Percentiles rank a stretch among this genome's conserved stretches.
phyloP scores from a whole-genome alignment of 768 basidiomycete genomes.

The Boletales sp. region DNA sequence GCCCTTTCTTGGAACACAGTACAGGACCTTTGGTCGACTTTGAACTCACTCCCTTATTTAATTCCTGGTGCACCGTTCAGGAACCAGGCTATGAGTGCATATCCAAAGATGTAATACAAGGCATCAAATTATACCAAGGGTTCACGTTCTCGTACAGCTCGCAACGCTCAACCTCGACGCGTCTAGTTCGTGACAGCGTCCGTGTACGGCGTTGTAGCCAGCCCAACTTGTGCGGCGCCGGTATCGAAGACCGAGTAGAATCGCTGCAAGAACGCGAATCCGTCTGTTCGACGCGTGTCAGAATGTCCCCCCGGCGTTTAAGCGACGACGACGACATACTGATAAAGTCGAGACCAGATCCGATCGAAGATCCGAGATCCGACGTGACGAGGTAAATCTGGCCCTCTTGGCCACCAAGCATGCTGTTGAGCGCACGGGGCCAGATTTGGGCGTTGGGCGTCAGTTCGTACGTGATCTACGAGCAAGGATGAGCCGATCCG shows the following conservation, averaged over 20 bases:
- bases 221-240: slow-evolving; percentile 17
- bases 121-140: neutral
- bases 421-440: slow-evolving; percentile 56
- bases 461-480: slow-evolving; percentile 49
- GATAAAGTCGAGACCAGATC: slow-evolving; percentile 64
- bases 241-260: slow-evolving; percentile 57
- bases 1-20: too few relatives aligned
- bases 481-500: neutral
- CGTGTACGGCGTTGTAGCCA: slow-evolving; percentile 39
- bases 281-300: slow-evolving; percentile 34
- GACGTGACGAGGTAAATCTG: slow-evolving; percentile 56
- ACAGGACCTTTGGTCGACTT: neutral
- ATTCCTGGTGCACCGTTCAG: too few relatives aligned
- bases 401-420: slow-evolving; percentile 49
- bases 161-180: neutral
- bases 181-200: slow-evolving; percentile 37
- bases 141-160: too few relatives aligned
- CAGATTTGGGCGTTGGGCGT: slow-evolving; percentile 68
- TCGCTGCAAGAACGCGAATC: slow-evolving; percentile 56
- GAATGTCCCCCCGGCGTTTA: too few relatives aligned
- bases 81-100: neutral
- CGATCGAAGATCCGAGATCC: slow-evolving; percentile 48
- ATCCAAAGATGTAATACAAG: neutral
- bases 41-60: neutral
- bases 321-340: slow-evolving; percentile 32